These are phyloP conservation scores for Sphaerulina vaccinii DNA, from an alignment of 2,329 filamentous ascomycete genomes.

Conservation along the genomic window DNA sequence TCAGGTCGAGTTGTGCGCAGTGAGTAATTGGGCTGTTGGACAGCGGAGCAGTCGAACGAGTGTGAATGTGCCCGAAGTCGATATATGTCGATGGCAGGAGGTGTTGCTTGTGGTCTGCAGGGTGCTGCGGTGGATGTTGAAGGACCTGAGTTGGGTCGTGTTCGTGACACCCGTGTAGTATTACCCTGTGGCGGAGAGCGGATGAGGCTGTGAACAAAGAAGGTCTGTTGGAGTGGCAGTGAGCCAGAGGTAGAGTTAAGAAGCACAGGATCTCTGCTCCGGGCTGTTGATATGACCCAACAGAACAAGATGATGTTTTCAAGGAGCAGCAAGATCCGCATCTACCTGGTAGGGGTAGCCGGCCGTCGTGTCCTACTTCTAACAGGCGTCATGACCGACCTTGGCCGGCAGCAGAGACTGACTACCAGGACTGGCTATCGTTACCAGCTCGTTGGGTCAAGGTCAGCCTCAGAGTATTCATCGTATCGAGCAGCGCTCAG, in stretches of 20 bases:
- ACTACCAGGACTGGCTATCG: constrained; percentile 30
- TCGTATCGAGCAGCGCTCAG: constrained; percentile 46
- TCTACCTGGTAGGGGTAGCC: constrained; percentile 34
- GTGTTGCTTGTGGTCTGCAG: constrained; percentile 21
- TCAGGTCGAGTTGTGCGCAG: constrained; percentile 18
- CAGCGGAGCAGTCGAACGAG: constrained; percentile 22
- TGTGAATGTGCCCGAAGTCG: constrained; percentile 21
- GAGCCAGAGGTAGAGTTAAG: constrained; percentile 20
- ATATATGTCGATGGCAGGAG: constrained; percentile 24
- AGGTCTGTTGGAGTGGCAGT: constrained; percentile 24
- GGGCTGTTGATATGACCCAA: constrained; percentile 23
- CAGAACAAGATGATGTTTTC: constrained; percentile 27
- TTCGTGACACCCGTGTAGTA: constrained; percentile 28
- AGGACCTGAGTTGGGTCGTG: constrained; percentile 21
- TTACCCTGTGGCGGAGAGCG: constrained; percentile 25
- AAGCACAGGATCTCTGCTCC: constrained; percentile 20
- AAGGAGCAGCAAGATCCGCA: constrained; percentile 27
- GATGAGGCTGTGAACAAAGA: constrained; percentile 30
- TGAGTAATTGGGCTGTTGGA: constrained; percentile 15
- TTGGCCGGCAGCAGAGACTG: constrained; percentile 32
- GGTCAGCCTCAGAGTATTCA: constrained; percentile 45
- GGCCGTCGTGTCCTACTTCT: constrained; percentile 28
- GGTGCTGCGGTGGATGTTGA: constrained; percentile 21
- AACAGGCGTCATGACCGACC: constrained; percentile 33
- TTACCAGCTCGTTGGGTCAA: constrained; percentile 40